Conservation (phyloP, 2,329 filamentous ascomycete species). For the Fusarium nanum region DNA sequence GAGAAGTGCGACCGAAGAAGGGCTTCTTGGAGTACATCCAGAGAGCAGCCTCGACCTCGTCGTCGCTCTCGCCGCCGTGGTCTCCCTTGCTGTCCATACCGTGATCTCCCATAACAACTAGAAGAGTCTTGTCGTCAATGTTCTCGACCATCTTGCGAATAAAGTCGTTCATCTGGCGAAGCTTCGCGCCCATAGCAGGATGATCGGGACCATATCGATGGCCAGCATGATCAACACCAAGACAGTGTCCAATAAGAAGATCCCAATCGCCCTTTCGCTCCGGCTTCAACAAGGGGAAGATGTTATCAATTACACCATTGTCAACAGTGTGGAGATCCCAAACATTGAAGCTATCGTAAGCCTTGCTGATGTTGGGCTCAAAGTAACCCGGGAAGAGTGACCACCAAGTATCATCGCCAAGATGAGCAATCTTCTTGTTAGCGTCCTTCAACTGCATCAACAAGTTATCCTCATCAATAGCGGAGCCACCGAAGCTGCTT, state of each 20-base stretch:
- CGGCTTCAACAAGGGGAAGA: conserved; percentile 81
- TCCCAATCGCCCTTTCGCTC: conserved; percentile 82
- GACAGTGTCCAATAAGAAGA: conserved; percentile 91
- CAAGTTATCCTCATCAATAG: conserved; percentile 91
- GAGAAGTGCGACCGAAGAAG: conserved; percentile 81
- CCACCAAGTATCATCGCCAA: conserved; percentile 99
- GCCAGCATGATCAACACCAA: conserved; percentile 96
- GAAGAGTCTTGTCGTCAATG: conserved; percentile 85
- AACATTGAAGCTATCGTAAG: conserved; percentile 98
- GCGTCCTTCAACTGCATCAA: conserved; percentile 73
- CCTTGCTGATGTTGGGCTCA: conserved; percentile 82
- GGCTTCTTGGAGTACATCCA: conserved; percentile 98
- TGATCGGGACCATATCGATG: conserved; percentile 96
- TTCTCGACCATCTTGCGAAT: conserved; percentile 76
- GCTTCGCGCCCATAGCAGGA: conserved; percentile 88
- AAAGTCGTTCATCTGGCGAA: conserved; percentile 89
- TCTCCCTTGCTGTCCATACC: conserved; percentile 98
- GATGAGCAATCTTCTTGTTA: conserved; percentile 82
- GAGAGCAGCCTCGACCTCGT: conserved; percentile 91
- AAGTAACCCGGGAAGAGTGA: conserved; percentile 95
- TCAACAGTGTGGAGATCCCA: conserved; percentile 98
- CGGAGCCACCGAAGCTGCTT: conserved; percentile 93
- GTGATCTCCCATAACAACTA: conserved; percentile 98
- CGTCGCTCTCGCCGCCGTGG: conserved; percentile 97
- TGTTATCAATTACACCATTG: conserved; percentile 90